Evolutionary conservation across 1,284 basidiomycete genomes (phyloP), one percentile per base, ranked within the genome.

Genomic region (Ustanciosporium gigantosporum): DNA sequence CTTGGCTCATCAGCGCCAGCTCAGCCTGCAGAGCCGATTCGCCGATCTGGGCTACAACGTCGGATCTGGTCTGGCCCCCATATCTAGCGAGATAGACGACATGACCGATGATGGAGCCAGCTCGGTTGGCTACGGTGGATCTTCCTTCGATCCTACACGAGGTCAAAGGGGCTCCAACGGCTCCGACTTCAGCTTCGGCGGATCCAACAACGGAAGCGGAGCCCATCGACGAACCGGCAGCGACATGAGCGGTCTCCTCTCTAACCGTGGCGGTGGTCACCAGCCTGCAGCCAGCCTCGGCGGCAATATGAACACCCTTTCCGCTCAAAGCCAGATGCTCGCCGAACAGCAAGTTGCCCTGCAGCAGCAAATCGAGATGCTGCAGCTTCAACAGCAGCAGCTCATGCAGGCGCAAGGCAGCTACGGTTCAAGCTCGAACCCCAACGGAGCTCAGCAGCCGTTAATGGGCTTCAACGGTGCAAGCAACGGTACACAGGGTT

Each of bases 241-340:
- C 39, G 73, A 74, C n/a, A 49, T 68, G 42, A 70, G 52, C 51
- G 66, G 46, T 23, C 34, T 53, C 36, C 43, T 59, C 31, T 36
- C 44, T 36, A 60, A 42, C 37, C 29, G 53, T 22, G 16, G 21
- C 11, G 44, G 32, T 22, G 59, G 62, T 13, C 66, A 69, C 22
- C 46, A 44, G n/a, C 45, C 56, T 25, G 51, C 64, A 11, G 51
- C 67, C 88, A 92, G 73, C 90, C 92, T 72, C 86, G 90, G 68
- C 87, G 86, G 20, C 88, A 91, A 73, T 88, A 89, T 46, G 35
- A 64, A 39, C 58, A 53, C 56, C 40, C 57, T 52, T 36, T 64
- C 49, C n/a, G 68, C 56, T 29, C 62, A 62, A 89, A 92, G 73
- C 82, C 90, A 45, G 87, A 87, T 14, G 50, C 47, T 60, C 16